These are phyloP conservation scores for Pholiota conissans DNA, from an alignment of 768 basidiomycete genomes.

Conservation along the genomic window DNA sequence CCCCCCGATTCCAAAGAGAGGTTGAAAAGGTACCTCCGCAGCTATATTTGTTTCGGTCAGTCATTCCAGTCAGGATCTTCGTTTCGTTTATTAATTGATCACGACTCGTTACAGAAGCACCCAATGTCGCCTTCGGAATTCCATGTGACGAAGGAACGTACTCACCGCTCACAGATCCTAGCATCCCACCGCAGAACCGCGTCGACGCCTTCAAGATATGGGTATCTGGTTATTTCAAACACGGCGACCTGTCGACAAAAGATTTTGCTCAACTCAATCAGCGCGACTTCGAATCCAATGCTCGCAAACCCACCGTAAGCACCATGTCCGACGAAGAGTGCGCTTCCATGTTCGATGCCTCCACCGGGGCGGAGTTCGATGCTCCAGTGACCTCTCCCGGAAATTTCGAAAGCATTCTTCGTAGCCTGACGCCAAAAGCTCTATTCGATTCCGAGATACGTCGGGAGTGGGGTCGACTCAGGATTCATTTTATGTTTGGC, in stretches of 20 bases:
- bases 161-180: slow-evolving; percentile 11
- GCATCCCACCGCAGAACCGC: slow-evolving; percentile 19
- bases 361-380: slow-evolving; percentile 6
- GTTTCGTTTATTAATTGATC: too few species aligned
- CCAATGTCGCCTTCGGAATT: slow-evolving; percentile 23
- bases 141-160: slow-evolving; percentile 12
- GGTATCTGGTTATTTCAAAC: slow-evolving; percentile 31
- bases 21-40: slow-evolving; percentile 23
- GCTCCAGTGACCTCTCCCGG: slow-evolving; percentile 9
- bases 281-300: slow-evolving; percentile 20
- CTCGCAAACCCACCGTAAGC: slow-evolving; percentile 14
- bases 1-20: slow-evolving; percentile 14
- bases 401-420: slow-evolving; percentile 22
- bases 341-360: slow-evolving; percentile 12
- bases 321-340: slow-evolving; percentile 17
- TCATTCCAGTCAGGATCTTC: too few species aligned
- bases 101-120: slow-evolving; percentile 25
- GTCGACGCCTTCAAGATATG: slow-evolving; percentile 17
- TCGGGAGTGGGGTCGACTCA: slow-evolving; percentile 14
- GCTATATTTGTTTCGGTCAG: slow-evolving; percentile 9
- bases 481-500: slow-evolving; percentile 13
- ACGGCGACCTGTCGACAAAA: slow-evolving; percentile 20
- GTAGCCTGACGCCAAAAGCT: too few species aligned
- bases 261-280: slow-evolving; percentile 5
- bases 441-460: slow-evolving; percentile 13